Percentiles rank a stretch among this genome's conserved stretches.
Conservation (phyloP, 768 basidiomycete genomes). For the Bullera alba region DNA sequence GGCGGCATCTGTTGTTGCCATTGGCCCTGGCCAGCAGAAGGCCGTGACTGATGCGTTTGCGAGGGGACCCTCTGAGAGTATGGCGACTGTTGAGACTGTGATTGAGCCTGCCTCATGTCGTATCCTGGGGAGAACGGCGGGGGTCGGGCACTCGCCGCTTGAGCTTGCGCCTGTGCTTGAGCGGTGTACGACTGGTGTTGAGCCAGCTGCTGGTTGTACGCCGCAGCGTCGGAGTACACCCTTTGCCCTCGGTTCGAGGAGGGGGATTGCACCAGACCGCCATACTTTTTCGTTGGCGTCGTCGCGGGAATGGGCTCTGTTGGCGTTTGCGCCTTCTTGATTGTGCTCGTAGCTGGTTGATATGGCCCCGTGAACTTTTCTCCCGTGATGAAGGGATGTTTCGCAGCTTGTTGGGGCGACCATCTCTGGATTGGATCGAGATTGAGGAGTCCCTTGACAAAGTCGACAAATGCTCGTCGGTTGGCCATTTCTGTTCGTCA, state of each 20-base stretch:
- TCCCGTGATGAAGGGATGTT: conserved; percentile 96
- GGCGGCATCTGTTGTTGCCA: conserved; percentile 29
- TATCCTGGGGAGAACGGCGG: conserved; percentile 21
- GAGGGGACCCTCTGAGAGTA: conserved; percentile 38
- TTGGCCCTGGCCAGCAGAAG: conserved; percentile 25
- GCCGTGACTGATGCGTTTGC: too few relatives aligned
- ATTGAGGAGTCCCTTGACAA: conserved; percentile 87
- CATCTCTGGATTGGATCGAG: conserved; percentile 91
- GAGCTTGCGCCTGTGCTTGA: conserved; percentile 56
- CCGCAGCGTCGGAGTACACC: conserved; percentile 82
- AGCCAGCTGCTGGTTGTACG: conserved; percentile 88
- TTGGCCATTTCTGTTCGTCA: conserved; percentile 74
- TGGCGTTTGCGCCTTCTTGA: neutral
- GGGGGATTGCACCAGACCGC: conserved; percentile 76
- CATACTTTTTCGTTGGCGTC: conserved; percentile 52
- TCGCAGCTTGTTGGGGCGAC: conserved; percentile 91
- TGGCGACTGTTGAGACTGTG: conserved; percentile 28
- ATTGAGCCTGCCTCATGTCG: neutral
- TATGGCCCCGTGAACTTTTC: conserved; percentile 67
- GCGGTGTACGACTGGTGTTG: conserved; percentile 91
- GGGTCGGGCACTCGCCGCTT: conserved; percentile 29
- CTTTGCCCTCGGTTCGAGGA: conserved; percentile 69
- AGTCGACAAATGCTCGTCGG: conserved; percentile 91
- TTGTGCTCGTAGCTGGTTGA: neutral
- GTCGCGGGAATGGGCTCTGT: conserved; percentile 8